Conservation (phyloP, 306 rosid genomes). For the Vigna nakashimae region DNA sequence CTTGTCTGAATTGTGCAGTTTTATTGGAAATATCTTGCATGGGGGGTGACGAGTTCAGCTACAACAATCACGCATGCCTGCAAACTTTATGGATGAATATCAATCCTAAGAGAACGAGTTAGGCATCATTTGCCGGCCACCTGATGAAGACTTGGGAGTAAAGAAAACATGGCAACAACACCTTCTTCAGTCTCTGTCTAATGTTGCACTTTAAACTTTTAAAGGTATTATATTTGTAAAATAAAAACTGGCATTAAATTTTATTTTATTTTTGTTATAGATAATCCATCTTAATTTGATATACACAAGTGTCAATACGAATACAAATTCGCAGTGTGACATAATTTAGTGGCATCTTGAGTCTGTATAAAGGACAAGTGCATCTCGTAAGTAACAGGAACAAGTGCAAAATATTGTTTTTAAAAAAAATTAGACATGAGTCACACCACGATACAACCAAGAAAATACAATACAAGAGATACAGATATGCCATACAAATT, state of each 20-base stretch:
- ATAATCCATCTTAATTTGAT: background rate
- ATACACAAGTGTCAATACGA: slow-evolving; percentile 3
- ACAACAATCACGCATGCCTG: background rate
- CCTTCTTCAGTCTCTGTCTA: background rate
- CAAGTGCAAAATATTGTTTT: slow-evolving; percentile 19
- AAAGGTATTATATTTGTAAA: background rate
- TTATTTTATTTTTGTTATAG: too few species aligned
- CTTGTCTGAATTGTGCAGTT: background rate
- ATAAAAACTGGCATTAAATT: too few species aligned
- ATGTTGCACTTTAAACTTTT: background rate
- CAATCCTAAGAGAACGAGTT: slow-evolving; percentile 8
- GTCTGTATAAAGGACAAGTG: slow-evolving; percentile 33
- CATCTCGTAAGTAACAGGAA: slow-evolving; percentile 27
- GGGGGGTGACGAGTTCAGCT: background rate
- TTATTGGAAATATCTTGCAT: background rate
- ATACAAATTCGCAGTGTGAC: slow-evolving; percentile 19
- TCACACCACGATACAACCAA: slow-evolving; percentile 21
- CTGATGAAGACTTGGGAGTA: background rate
- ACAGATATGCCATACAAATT: slow-evolving; percentile 38
- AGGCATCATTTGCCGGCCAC: slow-evolving; percentile 28
- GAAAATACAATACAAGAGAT: slow-evolving; percentile 44
- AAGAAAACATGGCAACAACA: slow-evolving; percentile 13
- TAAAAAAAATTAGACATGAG: slow-evolving; percentile 20
- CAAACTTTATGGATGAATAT: background rate
- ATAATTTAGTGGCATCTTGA: slow-evolving; percentile 19